Percentiles rank a stretch among this genome's conserved stretches.
These are phyloP conservation scores for Croton setiger DNA, from an alignment of 441 rosid species.

Conservation along the genomic window DNA sequence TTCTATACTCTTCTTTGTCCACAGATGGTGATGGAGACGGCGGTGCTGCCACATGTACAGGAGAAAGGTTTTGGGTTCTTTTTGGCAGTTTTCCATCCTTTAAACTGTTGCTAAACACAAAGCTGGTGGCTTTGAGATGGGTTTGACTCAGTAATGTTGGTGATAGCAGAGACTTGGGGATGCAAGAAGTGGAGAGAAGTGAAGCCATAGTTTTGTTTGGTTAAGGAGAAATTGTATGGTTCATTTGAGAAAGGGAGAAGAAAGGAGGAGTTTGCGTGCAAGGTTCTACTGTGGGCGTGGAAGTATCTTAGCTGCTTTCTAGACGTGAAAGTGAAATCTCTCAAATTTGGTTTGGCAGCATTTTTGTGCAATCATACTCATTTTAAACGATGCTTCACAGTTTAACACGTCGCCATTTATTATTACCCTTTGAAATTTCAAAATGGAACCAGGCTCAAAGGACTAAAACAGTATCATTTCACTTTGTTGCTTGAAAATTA, in stretches of 20 bases:
- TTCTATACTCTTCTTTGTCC: conserved; percentile 26
- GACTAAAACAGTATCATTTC: no score
- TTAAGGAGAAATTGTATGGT: background rate
- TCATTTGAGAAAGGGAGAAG: background rate
- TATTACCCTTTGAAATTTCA: no score
- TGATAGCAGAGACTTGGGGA: conserved; percentile 18
- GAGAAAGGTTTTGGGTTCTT: conserved; percentile 22
- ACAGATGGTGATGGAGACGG: conserved; percentile 38
- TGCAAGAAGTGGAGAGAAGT: conserved; percentile 19
- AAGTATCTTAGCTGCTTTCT: background rate
- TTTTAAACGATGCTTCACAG: no score
- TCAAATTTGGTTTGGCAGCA: no score
- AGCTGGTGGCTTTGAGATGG: conserved; percentile 9
- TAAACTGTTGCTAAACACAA: conserved; percentile 16
- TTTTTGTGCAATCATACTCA: no score
- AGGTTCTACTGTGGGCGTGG: conserved; percentile 7
- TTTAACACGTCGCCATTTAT: no score
- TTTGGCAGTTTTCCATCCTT: background rate
- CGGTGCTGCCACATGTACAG: conserved; percentile 54
- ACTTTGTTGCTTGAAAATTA: no score
- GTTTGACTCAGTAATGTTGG: conserved; percentile 3
- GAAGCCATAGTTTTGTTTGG: conserved; percentile 31
- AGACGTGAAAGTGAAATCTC: background rate
- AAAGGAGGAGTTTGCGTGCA: conserved; percentile 29
- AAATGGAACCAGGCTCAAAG: no score